A percentile compares a stretch with the other conserved stretches of the same genome.
Evolutionary conservation across 768 basidiomycete species (phyloP).

Genomic region (Xerocomus potaroensis): DNA sequence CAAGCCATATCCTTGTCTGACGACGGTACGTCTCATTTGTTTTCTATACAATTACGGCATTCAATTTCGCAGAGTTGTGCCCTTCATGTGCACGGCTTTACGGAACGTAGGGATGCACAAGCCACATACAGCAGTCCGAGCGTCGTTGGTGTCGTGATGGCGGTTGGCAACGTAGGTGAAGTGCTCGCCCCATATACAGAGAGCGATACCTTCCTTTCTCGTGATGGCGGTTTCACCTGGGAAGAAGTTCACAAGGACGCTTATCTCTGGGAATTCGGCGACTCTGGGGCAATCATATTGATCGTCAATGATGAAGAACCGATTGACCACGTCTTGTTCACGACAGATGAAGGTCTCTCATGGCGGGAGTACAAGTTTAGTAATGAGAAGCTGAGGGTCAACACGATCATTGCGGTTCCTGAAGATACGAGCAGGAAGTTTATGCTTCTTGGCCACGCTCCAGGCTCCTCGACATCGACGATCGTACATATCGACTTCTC

Average conservation of each 20-base stretch:
- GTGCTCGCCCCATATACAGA: conserved; percentile 74
- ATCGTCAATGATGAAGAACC: conserved; percentile 95
- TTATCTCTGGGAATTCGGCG: conserved; percentile 96
- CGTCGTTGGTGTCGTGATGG: conserved; percentile 90
- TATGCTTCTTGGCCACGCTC: conserved; percentile 69
- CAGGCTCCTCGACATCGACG: conserved; percentile 40
- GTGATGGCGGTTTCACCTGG: conserved; percentile 97
- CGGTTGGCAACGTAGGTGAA: conserved; percentile 94
- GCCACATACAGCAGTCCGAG: conserved; percentile 94
- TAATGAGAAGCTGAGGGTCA: conserved; percentile 68
- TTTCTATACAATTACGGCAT: background rate
- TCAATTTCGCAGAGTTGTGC: conserved; percentile 59
- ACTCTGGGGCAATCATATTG: conserved; percentile 90
- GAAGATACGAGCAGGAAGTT: conserved; percentile 89
- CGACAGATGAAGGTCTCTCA: conserved; percentile 79
- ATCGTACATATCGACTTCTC: conserved; percentile 89
- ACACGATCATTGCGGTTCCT: conserved; percentile 80
- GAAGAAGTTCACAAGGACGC: conserved; percentile 98
- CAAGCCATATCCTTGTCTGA: conserved; percentile 62
- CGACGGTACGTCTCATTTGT: conserved; percentile 44
- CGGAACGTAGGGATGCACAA: conserved; percentile 83
- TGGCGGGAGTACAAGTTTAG: conserved; percentile 88
- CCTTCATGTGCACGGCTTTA: conserved; percentile 93
- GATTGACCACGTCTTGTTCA: conserved; percentile 85
- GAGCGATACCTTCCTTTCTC: conserved; percentile 92